These are phyloP conservation scores for Terana coerulea DNA, from an alignment of 768 basidiomycete genomes.

Conservation along the genomic window DNA sequence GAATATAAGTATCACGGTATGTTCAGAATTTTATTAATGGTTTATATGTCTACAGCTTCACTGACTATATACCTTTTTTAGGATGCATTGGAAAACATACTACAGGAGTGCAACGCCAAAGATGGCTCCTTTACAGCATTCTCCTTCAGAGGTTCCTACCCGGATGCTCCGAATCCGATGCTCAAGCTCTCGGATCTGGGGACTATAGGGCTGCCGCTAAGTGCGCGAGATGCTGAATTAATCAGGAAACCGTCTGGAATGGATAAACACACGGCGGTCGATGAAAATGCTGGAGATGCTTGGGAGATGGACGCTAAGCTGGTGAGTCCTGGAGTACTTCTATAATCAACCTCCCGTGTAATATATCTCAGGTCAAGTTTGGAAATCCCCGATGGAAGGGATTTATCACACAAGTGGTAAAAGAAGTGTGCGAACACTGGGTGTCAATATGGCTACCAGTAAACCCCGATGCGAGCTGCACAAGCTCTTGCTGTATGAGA, in stretches of 20 bases:
- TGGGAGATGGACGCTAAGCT: constrained; percentile 45
- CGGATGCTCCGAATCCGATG: constrained; percentile 38
- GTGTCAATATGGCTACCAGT: constrained; percentile 30
- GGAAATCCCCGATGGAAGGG: constrained; percentile 37
- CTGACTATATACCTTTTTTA: too few species aligned
- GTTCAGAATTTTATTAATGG: too few species aligned
- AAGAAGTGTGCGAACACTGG: constrained; percentile 33
- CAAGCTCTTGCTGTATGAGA: constrained; percentile 46
- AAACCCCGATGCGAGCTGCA: constrained; percentile 38
- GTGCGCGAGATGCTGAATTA: constrained; percentile 32
- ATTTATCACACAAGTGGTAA: constrained; percentile 30
- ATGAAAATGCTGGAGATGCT: constrained; percentile 43
- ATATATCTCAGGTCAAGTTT: constrained; percentile 26
- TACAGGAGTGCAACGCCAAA: not conserved
- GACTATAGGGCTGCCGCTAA: constrained; percentile 42
- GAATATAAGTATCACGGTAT: too few species aligned
- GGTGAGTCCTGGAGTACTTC: constrained; percentile 4
- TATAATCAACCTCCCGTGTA: too few species aligned
- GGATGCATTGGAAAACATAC: not conserved
- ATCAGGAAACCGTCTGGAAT: constrained; percentile 47
- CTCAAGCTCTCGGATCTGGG: constrained; percentile 39
- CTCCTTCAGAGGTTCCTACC: constrained; percentile 25
- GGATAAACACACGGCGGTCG: constrained; percentile 38
- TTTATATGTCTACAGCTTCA: too few species aligned
- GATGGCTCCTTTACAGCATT: not conserved